Evolutionary conservation across 345 rosid genomes (phyloP), one percentile per base, ranked within the genome.

Genomic region (Eucalyptus tenuipes): DNA sequence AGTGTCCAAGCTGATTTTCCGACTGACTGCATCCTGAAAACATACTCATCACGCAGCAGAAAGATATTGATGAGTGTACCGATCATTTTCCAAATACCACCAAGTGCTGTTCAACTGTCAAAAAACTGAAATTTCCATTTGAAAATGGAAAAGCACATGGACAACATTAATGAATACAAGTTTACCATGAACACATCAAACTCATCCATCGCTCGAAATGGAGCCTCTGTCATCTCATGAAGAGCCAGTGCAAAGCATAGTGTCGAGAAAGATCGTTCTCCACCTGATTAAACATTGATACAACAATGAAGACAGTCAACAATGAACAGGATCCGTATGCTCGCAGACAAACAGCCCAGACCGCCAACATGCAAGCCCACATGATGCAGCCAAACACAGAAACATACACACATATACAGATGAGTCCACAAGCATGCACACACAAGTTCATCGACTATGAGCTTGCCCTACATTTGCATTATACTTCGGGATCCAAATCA

Each of bases 201-300:
- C 92, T 98, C 99, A 82, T 97, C 99, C 99, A 98, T 98, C 4
- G 99, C 99, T 91, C 99, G 95, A 88, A 98, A 98, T 88, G 99
- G 98, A 33, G 98, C 93, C 91, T 97, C 99, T 13, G 97, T 95
- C 98, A 97, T 96, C 88, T 93, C 93, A 91, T 98, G 99, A 90
- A 98, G 98, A 87, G 98, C 97, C 88, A 98, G 90, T 7, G 98
- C 96, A 93, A 98, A 98, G 93, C 99, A 98, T 89, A 98, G 88
- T 29, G 99, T 98, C 49, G 99, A 98, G 92, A 98, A 97, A 85
- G 99, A 97, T 85, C 99, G 99, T 89, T 98, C 99, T 47, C 99
- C 99, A 64, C 99, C 99, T 98, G 88, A 87, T 88, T 85, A 89
- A 45, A 91, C 86, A 82, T 75, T 40, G 84, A 75, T 75, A 75